Base-by-base conservation (phyloP, 257 asterid species). In the Rubia yunnanensis region DNA sequence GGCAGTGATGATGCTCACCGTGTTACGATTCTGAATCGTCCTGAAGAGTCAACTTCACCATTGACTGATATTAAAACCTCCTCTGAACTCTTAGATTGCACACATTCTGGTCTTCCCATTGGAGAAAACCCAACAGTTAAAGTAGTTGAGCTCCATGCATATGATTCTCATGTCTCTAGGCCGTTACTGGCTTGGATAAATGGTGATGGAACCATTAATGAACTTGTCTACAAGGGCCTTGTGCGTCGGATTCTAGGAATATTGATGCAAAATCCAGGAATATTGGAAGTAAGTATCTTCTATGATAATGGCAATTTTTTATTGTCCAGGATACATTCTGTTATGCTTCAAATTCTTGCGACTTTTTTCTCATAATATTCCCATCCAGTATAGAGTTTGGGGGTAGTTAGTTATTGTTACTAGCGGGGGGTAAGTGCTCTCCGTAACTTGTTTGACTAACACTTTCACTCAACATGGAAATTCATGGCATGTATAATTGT, bases 251-350 rank as follows among this genome's bases (percentile, higher is more conserved):
- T 87, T 74, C 88, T 92, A 69, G 88, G 94, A 70, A 74, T 92
- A 31, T 86, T 89, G 73, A 78, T 92, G 96, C 96, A 87, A 80
- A 85, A 87, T 80, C 99, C 99, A 18, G 99, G 95, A 77, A 89
- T 87, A 70, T 69, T 86, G 48, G 94, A 89, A 91, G 98, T 92
- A 69, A 71, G 73, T 55, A 34, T 55, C 70, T 55, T 77, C 38
- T 26, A 39, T 54, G 72, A 30, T 73, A 41, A 35, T n/a, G 27
- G 27, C 9, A 17, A 34, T 7, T 50, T 26, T 28, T 20, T 44
- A 15, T 44, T 18, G 5, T 46, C 53, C 30, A 20, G 31, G 7
- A 6, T 52, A 36, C 14, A 23, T 38, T 68, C 46, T 35, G 34
- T 22, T 15, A 0, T 7, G n/a, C 56, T 46, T 10, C 2, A 14